Conservation (phyloP, 768 basidiomycete species). For the Leccinum aurantiacum region DNA sequence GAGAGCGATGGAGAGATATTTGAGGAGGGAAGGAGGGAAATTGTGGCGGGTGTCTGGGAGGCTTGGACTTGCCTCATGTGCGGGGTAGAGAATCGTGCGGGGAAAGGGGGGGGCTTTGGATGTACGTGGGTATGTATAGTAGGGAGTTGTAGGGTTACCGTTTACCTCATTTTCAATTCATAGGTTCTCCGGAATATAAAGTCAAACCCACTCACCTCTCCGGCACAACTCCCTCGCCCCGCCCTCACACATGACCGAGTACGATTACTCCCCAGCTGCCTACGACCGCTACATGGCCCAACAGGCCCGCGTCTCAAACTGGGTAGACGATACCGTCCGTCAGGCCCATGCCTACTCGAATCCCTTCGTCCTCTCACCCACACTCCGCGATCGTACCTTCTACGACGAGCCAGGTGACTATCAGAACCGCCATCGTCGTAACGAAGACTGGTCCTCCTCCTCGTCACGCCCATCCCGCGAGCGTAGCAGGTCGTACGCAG, state of each 20-base stretch:
- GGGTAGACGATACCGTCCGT: constrained; percentile 45
- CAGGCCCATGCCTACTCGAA: constrained; percentile 25
- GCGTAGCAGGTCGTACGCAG: constrained; percentile 25
- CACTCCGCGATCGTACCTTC: too few species aligned
- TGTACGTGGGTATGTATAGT: background rate
- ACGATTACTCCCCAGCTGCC: constrained; percentile 60
- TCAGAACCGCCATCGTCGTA: constrained; percentile 2
- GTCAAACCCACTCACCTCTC: constrained; percentile 6
- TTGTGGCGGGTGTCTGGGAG: background rate
- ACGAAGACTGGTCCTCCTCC: constrained; percentile 18
- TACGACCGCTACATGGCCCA: constrained; percentile 46
- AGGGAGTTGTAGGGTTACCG: background rate
- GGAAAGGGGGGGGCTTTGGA: constrained; percentile 19
- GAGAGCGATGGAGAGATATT: background rate
- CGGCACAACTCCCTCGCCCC: constrained; percentile 2
- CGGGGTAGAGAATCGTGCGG: constrained; percentile 26
- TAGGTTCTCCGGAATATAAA: constrained; percentile 14
- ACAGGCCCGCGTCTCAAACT: constrained; percentile 49
- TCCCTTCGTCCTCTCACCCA: too few species aligned
- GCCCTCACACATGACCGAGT: constrained; percentile 50
- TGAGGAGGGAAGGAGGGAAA: background rate
- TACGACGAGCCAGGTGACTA: background rate
- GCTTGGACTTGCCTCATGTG: constrained; percentile 19
- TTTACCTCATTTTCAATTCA: background rate
- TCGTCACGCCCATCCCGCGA: constrained; percentile 27